Percentiles rank a stretch among this genome's conserved stretches.
These are phyloP conservation scores for Breynia disticha DNA, from an alignment of 441 rosid species.

Conservation along the genomic window DNA sequence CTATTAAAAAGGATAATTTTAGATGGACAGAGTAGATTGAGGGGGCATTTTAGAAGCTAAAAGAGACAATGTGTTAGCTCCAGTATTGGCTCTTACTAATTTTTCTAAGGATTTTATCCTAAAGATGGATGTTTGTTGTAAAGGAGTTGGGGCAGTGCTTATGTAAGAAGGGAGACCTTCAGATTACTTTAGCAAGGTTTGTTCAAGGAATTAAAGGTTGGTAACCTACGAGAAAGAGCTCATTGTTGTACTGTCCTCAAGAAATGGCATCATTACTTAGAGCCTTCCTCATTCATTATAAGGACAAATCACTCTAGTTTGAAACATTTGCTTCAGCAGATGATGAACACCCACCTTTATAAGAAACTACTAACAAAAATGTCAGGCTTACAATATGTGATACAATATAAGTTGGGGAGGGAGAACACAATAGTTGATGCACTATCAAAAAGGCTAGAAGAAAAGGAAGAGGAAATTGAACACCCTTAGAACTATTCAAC, in stretches of 20 bases:
- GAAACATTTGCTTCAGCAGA: background rate
- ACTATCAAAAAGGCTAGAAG: background rate
- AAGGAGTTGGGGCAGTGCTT: background rate
- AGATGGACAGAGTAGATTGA: background rate
- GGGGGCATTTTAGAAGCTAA: background rate
- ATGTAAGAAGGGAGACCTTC: background rate
- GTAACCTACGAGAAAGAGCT: background rate
- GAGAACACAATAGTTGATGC: background rate
- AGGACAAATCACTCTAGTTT: background rate
- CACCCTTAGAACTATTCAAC: too few species aligned
- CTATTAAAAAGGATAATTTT: background rate
- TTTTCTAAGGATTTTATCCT: background rate
- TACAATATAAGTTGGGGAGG: background rate
- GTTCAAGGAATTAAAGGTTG: rapidly evolving
- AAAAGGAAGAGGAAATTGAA: too few species aligned
- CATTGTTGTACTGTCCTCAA: background rate
- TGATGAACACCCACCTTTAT: too few species aligned
- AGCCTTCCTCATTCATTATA: background rate
- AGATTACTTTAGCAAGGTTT: background rate
- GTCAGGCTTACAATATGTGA: background rate
- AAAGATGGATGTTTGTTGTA: background rate
- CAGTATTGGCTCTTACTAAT: background rate
- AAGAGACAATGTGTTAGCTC: background rate
- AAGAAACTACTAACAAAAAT: too few species aligned
- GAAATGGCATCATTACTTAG: too few species aligned